A percentile compares a stretch with the other conserved stretches of the same genome.
phyloP scores from a whole-genome alignment of 352 stramenopile genomes.

The Saprolegnia parasitica region DNA sequence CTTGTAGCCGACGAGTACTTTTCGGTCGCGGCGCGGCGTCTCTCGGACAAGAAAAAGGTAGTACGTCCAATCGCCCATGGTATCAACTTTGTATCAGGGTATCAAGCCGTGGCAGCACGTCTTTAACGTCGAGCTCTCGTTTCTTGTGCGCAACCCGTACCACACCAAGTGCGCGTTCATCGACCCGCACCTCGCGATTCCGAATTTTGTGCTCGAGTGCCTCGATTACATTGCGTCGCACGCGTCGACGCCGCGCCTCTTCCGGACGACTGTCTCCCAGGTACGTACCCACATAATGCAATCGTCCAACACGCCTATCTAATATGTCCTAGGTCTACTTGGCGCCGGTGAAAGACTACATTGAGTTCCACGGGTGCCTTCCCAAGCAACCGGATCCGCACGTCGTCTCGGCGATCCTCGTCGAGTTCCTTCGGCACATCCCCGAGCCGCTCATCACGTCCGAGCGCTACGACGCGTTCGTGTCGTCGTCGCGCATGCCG shows the following conservation, averaged over 20 bases:
- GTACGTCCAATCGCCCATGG: not conserved
- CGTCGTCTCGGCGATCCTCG: conserved; percentile 56
- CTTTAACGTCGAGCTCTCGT: conserved; percentile 66
- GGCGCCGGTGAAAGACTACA: conserved; percentile 65
- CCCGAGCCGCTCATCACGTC: conserved; percentile 68
- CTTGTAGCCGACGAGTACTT: conserved; percentile 20
- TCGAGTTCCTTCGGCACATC: conserved; percentile 77
- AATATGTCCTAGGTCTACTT: conserved; percentile 53
- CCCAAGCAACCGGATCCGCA: conserved; percentile 59
- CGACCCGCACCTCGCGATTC: conserved; percentile 61
- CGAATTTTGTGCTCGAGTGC: conserved; percentile 75
- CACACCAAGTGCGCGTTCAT: conserved; percentile 76
- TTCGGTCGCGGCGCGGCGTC: not conserved
- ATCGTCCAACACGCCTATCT: not conserved
- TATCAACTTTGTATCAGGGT: conserved; percentile 33
- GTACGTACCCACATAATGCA: not conserved
- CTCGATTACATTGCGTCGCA: conserved; percentile 61
- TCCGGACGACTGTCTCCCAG: conserved; percentile 61
- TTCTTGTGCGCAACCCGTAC: conserved; percentile 74
- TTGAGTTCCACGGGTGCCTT: conserved; percentile 58
- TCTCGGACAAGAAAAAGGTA: conserved; percentile 27
- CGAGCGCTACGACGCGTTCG: conserved; percentile 78
- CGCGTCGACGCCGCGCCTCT: conserved; percentile 60
- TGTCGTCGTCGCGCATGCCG: conserved; percentile 57
- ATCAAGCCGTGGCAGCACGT: conserved; percentile 83